Conservation (phyloP, 805 yeast genomes). For the Kuraishia borneana region DNA sequence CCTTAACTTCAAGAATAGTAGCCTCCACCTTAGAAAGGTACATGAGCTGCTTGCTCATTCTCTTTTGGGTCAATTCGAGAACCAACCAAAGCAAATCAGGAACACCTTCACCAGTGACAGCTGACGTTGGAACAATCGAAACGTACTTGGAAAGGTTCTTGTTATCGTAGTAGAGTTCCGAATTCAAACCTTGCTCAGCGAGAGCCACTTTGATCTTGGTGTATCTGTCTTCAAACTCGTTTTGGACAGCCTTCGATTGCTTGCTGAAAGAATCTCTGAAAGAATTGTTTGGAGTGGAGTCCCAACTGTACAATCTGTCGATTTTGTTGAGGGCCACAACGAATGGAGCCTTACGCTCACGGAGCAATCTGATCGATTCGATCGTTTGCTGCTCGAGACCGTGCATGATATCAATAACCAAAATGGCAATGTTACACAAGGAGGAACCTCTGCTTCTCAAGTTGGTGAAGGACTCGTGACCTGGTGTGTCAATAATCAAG, state of each 20-base stretch:
- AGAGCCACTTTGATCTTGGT: slow-evolving; percentile 79
- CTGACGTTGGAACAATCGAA: slow-evolving; percentile 96
- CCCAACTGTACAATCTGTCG: slow-evolving; percentile 96
- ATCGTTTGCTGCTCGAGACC: slow-evolving; percentile 97
- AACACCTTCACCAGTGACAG: slow-evolving; percentile 99
- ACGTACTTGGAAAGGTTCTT: slow-evolving; percentile 88
- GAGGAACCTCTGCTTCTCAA: slow-evolving; percentile 98
- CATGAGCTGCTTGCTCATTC: slow-evolving; percentile 98
- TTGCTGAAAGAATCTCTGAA: slow-evolving; percentile 87
- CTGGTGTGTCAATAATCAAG: slow-evolving; percentile 96
- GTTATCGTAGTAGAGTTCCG: slow-evolving; percentile 93
- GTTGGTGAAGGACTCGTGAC: slow-evolving; percentile 98
- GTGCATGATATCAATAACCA: slow-evolving; percentile 98
- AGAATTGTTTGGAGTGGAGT: slow-evolving; percentile 79
- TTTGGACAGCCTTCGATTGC: slow-evolving; percentile 77
- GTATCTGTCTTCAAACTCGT: slow-evolving; percentile 84
- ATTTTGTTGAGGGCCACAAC: slow-evolving; percentile 95
- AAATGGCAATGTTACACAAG: slow-evolving; percentile 95
- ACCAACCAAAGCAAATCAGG: slow-evolving; percentile 96
- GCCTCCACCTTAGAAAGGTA: slow-evolving; percentile 91
- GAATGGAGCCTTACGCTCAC: slow-evolving; percentile 97
- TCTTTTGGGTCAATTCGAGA: slow-evolving; percentile 91
- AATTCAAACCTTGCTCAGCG: slow-evolving; percentile 97
- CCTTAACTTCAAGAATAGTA: slow-evolving; percentile 94
- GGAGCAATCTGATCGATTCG: slow-evolving; percentile 82